Base-by-base conservation (phyloP, 1,284 basidiomycete genomes). In the Cryptococcus amylolentus region DNA sequence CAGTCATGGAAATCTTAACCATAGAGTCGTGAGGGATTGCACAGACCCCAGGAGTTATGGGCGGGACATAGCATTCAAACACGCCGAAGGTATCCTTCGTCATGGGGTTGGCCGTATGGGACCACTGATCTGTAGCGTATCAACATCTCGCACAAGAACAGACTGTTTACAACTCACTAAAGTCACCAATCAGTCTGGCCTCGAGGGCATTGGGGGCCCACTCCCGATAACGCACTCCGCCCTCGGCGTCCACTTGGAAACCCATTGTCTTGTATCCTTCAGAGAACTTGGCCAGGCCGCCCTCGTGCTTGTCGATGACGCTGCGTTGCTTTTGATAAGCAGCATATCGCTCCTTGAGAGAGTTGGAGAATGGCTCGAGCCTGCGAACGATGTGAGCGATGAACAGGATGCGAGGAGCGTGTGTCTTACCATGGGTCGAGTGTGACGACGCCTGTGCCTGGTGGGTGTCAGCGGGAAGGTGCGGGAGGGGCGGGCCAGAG, bases 21-120 rank as follows among this genome's bases (percentile, higher is more conserved):
- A 94, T 97, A 52, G 89, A 89, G 76, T 97, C 90, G 74, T 98
- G 95, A 31, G 89, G 87, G 66, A 98, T 96, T 18, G 87, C 87
- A 67, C 88, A 88, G 50, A 83, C 80, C 2, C 91, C 91, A 10
- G 82, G 77, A 37, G 81, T 76, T 40, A 80, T 80, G 26, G 91
- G 84, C n/a, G 89, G 87, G 4, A 98, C 67, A 38, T 81, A 84
- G 61, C 93, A 86, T 73, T 90, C 88, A 89, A 91, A 98, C n/a
- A 96, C 84, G 49, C 95, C 95, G 74, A 84, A 98, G n/a, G 84
- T 69, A 68, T 92, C 81, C 79, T 86, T 92, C 53, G 79, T 85
- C 91, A 98, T 90, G 5, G 86, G 85, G 73, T 94, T 89, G 16
- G 88, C 84, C 4, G 82, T 78, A 63, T 92, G 86, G 66, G 88